Percentiles rank a stretch among this genome's conserved stretches.
Evolutionary conservation across 169 alveolate genomes (phyloP).

Genomic region (Cryptosporidium ubiquitum): DNA sequence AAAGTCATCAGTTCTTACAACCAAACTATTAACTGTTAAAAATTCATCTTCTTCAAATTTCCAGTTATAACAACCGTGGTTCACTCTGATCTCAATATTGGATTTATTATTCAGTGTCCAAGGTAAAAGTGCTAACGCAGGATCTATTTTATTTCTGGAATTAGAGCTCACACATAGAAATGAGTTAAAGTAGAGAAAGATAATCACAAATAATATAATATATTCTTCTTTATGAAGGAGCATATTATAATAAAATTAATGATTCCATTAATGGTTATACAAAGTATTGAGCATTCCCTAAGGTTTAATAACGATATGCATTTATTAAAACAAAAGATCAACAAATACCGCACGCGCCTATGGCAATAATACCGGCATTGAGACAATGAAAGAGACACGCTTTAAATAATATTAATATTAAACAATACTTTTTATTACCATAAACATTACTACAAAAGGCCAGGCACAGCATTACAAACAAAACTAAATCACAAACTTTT

Average conservation of each 20-base stretch:
- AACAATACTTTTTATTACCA: neutral
- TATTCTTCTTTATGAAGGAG: neutral
- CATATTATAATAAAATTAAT: neutral
- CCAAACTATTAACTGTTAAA: neutral
- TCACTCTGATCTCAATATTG: conserved; percentile 28
- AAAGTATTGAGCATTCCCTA: neutral
- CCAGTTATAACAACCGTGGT: conserved; percentile 48
- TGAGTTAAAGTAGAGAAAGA: neutral
- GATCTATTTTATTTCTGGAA: conserved; percentile 28
- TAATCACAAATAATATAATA: neutral
- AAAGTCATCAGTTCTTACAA: conserved; percentile 8
- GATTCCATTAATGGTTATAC: neutral
- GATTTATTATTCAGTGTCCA: conserved; percentile 56
- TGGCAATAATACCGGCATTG: neutral
- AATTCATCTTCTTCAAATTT: conserved; percentile 35
- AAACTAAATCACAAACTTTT: neutral
- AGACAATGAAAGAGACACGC: conserved; percentile 69
- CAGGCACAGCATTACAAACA: neutral
- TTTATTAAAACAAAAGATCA: neutral
- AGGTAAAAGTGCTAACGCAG: conserved; percentile 61
- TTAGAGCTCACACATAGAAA: conserved; percentile 56
- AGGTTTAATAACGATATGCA: conserved; percentile 2
- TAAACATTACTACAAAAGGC: neutral
- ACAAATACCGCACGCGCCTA: neutral
- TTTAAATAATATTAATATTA: neutral